These are phyloP conservation scores for Cystofilobasidium bisporidii DNA, from an alignment of 768 basidiomycete species.

Conservation along the genomic window DNA sequence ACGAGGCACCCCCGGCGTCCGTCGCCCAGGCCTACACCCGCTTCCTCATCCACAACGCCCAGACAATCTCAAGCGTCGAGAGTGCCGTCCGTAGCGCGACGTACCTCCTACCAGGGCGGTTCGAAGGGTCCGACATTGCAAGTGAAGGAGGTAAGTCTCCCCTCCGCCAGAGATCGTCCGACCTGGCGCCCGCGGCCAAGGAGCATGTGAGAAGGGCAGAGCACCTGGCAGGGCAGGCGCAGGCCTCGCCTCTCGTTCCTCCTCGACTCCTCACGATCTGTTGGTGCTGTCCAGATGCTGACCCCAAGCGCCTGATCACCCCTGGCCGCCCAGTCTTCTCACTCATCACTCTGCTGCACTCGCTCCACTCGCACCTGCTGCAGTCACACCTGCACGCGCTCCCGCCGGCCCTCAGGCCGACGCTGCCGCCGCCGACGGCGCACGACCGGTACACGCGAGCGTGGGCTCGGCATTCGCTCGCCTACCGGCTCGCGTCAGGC, in stretches of 20 bases:
- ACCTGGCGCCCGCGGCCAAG: not conserved
- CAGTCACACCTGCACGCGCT: constrained; percentile 5
- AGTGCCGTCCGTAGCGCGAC: constrained; percentile 24
- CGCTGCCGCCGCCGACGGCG: constrained; percentile 1
- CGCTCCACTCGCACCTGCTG: constrained; percentile 15
- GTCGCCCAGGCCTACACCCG: constrained; percentile 13
- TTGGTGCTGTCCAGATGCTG: too few species aligned
- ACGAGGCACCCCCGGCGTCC: too few species aligned
- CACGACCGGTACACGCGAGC: constrained; percentile 27
- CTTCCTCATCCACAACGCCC: constrained; percentile 24
- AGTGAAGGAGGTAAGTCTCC: constrained; percentile 26
- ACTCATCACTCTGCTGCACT: constrained; percentile 16
- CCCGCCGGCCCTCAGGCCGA: constrained; percentile 3
- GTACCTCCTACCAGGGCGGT: constrained; percentile 24
- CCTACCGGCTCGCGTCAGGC: constrained; percentile 7
- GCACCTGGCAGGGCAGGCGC: not conserved
- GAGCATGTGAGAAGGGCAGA: not conserved
- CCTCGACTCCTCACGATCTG: too few species aligned
- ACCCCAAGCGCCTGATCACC: too few species aligned
- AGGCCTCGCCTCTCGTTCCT: too few species aligned
- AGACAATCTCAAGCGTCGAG: constrained; percentile 10
- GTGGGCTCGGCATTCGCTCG: constrained; percentile 14
- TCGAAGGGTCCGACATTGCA: constrained; percentile 26
- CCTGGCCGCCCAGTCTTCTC: constrained; percentile 17
- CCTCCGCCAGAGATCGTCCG: not conserved